Evolutionary conservation across 495 filamentous ascomycete genomes (phyloP), one percentile per base, ranked within the genome.

Genomic region (Baudoinia panamericana): DNA sequence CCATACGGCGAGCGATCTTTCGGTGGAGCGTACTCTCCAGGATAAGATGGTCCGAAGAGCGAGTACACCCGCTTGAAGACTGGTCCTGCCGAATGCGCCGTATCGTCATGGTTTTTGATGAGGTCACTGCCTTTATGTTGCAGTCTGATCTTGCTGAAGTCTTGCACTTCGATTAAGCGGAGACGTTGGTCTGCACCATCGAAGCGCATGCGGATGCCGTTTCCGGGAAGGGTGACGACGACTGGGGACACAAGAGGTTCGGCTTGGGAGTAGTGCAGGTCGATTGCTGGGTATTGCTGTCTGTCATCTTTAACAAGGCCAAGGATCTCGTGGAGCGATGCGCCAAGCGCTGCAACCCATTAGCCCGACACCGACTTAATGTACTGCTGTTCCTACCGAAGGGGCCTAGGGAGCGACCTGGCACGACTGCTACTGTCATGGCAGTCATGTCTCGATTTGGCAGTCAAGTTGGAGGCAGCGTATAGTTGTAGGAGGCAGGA

Each of bases 121-220:
- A 97, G 72, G 41, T 94, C 87, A 24, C 80, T 79, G 41, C 80
- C 76, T 57, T 93, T 88, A 61, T 95, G 84, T 22, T 75, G 72
- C 29, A 95, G 71, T 23, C 73, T 71, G 25, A 73, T 81, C 56
- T 85, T 88, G n/a, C 79, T 74, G 47, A 97, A 96, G 55, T 96
- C 85, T 16, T 83, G 60, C 15, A 95, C 70, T 58, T 97, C 90
- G 53, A 97, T 83, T 35, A 97, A 59, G 1, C 90, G 80, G 12
- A 97, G 66, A 29, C 87, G 72, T 61, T 97, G 90, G 52, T 94
- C 85, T 2, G 84, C 77, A 0, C 88, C 90, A 55, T 97, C 90
- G 52, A 97, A 97, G 19, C 81, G 83, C 34, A 96, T 63, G 10
- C 88, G 82, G 19, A 97, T 51, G 15, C 90, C 90, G 60, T 95